Base-by-base conservation (phyloP, 352 stramenopile genomes). In the Globisporangium camurandrum region DNA sequence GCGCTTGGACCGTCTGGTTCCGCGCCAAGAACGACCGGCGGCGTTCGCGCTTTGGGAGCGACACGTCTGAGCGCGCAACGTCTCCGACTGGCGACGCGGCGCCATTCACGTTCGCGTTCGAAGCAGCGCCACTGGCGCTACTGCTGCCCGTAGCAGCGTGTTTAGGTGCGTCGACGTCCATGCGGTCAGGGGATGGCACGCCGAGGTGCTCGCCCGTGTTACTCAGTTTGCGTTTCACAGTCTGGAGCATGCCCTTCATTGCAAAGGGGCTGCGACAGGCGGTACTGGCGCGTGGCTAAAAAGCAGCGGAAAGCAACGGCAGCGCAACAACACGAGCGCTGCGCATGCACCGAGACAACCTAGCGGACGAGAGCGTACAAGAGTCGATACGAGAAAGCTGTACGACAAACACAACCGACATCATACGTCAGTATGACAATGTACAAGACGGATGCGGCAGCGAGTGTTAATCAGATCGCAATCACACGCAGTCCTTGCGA, bases 221-320 rank as follows among this genome's bases (percentile, higher is more conserved):
- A 64, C 82, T 91, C 48, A 93, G 66, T 69, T 89, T 89, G 62
- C 82, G 71, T 71, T 93, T 93, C 31, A 93, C 82, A 53, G 82
- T 93, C 73, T 93, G 82, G 51, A 93, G 69, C 82, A 93, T 93
- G 51, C 81, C 81, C 73, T 93, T 93, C 82, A 93, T 93, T 31
- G 62, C 71, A 67, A 67, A 54, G 54, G 57, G 26, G 51, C 49
- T 31, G 39, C 38, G 39, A 16, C 14, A 12, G 40, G 20, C 14
- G 23, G 41, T 46, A 16, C 40, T 16, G 24, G 6, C 23, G 16
- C 41, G 14, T 31, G 12, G n/a, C 11, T 41, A 19, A 31, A n/a
- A n/a, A n/a, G n/a, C n/a, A n/a, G n/a, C n/a, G n/a, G n/a, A n/a
- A n/a, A n/a, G n/a, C n/a, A n/a, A n/a, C n/a, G n/a, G n/a, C n/a